Conservation (phyloP, 1,284 basidiomycete species). For the Exsudoporus floridanus region DNA sequence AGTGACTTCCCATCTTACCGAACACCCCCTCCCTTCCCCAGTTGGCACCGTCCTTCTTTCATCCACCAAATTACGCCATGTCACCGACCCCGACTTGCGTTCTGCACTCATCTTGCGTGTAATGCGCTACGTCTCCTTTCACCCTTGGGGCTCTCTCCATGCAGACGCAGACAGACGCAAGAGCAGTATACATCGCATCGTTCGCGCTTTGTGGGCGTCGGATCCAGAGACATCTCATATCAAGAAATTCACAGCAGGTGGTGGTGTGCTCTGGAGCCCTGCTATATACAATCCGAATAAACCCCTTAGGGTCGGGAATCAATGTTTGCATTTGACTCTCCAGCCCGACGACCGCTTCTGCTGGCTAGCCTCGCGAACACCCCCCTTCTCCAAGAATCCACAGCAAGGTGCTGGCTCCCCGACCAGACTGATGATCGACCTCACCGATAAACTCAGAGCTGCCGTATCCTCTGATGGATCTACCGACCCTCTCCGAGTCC, state of each 20-base stretch:
- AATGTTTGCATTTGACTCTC: slow-evolving; percentile 16
- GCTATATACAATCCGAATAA: slow-evolving; percentile 34
- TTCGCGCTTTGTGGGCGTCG: slow-evolving; percentile 44
- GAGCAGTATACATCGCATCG: slow-evolving; percentile 46
- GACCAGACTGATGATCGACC: slow-evolving; percentile 33
- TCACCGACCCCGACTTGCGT: slow-evolving; percentile 41
- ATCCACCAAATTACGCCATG: slow-evolving; percentile 33
- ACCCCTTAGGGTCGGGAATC: slow-evolving; percentile 28
- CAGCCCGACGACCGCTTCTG: slow-evolving; percentile 22
- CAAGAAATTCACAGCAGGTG: slow-evolving; percentile 48
- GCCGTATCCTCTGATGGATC: slow-evolving; percentile 2
- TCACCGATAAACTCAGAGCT: slow-evolving; percentile 37
- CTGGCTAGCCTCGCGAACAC: slow-evolving; percentile 33
- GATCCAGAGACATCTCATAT: slow-evolving; percentile 18
- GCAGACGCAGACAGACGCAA: slow-evolving; percentile 57
- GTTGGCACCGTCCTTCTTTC: slow-evolving; percentile 52
- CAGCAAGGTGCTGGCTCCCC: slow-evolving; percentile 25
- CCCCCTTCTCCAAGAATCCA: slow-evolving; percentile 32
- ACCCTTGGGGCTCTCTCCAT: slow-evolving; percentile 68
- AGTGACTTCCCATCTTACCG: slow-evolving; percentile 43
- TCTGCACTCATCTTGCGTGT: slow-evolving; percentile 56
- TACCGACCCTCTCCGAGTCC: slow-evolving; percentile 35
- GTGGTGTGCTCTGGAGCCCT: slow-evolving; percentile 62
- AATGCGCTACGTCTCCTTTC: slow-evolving; percentile 65
- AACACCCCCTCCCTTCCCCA: slow-evolving; percentile 43